A percentile compares a stretch with the other conserved stretches of the same genome.
phyloP scores from a whole-genome alignment of 2,329 filamentous ascomycete species.

The Aspergillus sp. region DNA sequence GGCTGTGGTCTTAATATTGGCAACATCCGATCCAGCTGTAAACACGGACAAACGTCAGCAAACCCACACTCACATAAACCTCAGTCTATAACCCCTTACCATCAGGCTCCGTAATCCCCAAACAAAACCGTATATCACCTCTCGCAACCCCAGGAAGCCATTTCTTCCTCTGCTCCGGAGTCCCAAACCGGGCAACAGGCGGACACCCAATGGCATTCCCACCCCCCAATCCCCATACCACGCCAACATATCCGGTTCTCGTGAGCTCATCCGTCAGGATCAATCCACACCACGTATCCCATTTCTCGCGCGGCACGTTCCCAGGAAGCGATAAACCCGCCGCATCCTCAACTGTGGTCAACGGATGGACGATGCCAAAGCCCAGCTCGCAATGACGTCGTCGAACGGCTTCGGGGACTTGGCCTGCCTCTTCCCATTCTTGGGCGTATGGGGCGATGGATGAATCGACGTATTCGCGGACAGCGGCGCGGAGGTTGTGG shows the following conservation, averaged over 20 bases:
- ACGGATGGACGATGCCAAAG: constrained; percentile 31
- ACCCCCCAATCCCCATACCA: constrained; percentile 54
- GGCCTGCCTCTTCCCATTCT: constrained; percentile 59
- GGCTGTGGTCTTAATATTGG: constrained; percentile 59
- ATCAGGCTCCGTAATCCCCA: constrained; percentile 62
- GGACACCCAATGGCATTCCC: constrained; percentile 60
- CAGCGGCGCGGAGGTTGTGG: constrained; percentile 50
- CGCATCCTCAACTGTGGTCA: constrained; percentile 34
- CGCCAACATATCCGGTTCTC: constrained; percentile 53
- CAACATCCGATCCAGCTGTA: constrained; percentile 59
- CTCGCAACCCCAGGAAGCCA: constrained; percentile 58
- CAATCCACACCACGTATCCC: constrained; percentile 55
- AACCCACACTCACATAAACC: too few relatives aligned
- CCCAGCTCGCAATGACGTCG: constrained; percentile 36
- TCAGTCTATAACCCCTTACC: constrained; percentile 30
- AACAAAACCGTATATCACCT: constrained; percentile 57
- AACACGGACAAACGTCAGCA: constrained; percentile 6
- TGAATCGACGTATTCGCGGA: constrained; percentile 57
- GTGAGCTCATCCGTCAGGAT: constrained; percentile 53
- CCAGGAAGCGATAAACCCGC: constrained; percentile 39
- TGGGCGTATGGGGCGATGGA: constrained; percentile 55
- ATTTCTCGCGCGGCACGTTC: constrained; percentile 43
- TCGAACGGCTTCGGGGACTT: constrained; percentile 44
- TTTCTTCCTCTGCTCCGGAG: constrained; percentile 51
- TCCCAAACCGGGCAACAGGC: constrained; percentile 61